Conservation (phyloP, 257 asterid genomes). For the Hygrophila difformis region DNA sequence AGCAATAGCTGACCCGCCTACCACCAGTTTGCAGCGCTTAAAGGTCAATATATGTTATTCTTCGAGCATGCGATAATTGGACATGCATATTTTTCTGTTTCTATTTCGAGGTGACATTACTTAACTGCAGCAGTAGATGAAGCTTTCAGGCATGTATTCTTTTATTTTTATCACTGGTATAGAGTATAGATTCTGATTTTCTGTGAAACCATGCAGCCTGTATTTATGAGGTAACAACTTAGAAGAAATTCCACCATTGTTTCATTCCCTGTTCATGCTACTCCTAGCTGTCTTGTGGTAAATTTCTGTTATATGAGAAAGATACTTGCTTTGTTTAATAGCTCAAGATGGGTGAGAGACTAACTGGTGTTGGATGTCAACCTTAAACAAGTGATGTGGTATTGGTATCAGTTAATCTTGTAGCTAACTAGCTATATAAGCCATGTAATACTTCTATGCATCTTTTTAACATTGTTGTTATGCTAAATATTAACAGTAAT, state of each 20-base stretch:
- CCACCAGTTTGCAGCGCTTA: slow-evolving; percentile 92
- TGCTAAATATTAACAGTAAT: no score
- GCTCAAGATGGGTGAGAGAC: no score
- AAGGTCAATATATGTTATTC: slow-evolving; percentile 40
- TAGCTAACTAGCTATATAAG: no score
- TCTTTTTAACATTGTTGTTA: not conserved
- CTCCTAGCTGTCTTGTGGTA: not conserved
- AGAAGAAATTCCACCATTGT: not conserved
- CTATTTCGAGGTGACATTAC: not conserved
- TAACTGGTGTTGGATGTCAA: no score
- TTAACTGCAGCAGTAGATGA: not conserved
- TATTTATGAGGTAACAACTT: not conserved
- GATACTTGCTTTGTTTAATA: no score
- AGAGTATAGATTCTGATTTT: not conserved
- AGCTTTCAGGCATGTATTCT: no score
- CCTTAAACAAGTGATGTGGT: not conserved
- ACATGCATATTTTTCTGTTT: not conserved
- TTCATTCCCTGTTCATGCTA: not conserved
- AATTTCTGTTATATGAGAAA: no score
- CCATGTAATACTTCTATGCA: not conserved
- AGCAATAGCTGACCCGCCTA: slow-evolving; percentile 96
- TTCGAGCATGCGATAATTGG: slow-evolving; percentile 8
- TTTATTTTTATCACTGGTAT: no score
- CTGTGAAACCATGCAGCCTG: not conserved
- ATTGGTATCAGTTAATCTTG: not conserved